Conservation (phyloP, 2,329 filamentous ascomycete species). For the Ustulina deusta region DNA sequence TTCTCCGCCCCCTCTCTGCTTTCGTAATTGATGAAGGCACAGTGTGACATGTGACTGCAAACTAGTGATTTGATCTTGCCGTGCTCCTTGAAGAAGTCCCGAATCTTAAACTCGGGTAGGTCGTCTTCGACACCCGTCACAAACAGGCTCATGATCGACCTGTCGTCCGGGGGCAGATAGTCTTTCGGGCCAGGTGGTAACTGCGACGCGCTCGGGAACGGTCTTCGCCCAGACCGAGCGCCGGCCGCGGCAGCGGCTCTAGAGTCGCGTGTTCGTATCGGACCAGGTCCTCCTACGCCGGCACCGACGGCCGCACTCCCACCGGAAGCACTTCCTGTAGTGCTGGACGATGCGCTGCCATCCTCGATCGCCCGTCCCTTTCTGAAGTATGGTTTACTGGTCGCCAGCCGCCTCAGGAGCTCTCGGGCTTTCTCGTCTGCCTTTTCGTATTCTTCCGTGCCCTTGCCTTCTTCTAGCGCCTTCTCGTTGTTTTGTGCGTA, state of each 20-base stretch:
- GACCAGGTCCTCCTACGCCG: slow-evolving; percentile 74
- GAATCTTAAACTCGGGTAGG: slow-evolving; percentile 89
- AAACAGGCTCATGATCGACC: slow-evolving; percentile 91
- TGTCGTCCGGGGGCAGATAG: slow-evolving; percentile 84
- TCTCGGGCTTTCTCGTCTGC: slow-evolving; percentile 97
- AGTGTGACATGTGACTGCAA: slow-evolving; percentile 97
- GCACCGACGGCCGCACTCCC: slow-evolving; percentile 66
- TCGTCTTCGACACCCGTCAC: slow-evolving; percentile 97
- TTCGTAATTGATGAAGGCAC: slow-evolving; percentile 95
- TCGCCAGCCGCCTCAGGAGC: slow-evolving; percentile 83
- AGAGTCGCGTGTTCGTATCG: slow-evolving; percentile 80
- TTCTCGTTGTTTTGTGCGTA: slow-evolving; percentile 98
- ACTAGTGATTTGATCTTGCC: slow-evolving; percentile 93
- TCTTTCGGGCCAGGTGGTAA: slow-evolving; percentile 86
- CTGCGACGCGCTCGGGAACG: slow-evolving; percentile 78
- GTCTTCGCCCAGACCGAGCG: slow-evolving; percentile 63
- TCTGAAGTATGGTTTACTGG: slow-evolving; percentile 94
- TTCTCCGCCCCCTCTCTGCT: slow-evolving; percentile 86
- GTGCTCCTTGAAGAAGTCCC: slow-evolving; percentile 88
- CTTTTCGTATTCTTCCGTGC: slow-evolving; percentile 92
- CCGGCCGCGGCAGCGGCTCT: slow-evolving; percentile 64
- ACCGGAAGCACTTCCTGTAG: slow-evolving; percentile 53
- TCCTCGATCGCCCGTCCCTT: slow-evolving; percentile 83
- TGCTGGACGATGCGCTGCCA: slow-evolving; percentile 55
- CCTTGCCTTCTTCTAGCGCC: slow-evolving; percentile 90